Percentiles rank a stretch among this genome's conserved stretches.
These are phyloP conservation scores for Aristolochia fimbriata DNA, from an alignment of 164 flowering plant genomes.

Conservation along the genomic window DNA sequence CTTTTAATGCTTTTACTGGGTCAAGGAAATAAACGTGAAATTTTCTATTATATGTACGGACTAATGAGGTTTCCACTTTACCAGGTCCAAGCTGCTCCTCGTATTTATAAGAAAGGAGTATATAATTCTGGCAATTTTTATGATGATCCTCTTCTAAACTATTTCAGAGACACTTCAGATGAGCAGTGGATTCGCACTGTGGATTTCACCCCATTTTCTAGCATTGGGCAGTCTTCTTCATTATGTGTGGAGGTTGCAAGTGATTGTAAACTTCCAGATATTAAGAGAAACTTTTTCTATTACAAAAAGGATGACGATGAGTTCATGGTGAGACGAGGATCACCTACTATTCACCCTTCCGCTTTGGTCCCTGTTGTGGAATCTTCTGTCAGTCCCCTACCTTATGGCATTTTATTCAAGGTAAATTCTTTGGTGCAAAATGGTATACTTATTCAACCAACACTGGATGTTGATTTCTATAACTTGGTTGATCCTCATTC, in stretches of 20 bases:
- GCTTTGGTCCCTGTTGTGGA: slow-evolving; percentile 58
- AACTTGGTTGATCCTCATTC: slow-evolving; percentile 40
- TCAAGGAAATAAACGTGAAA: too few relatives aligned
- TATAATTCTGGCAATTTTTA: slow-evolving; percentile 8
- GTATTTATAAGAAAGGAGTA: slow-evolving; percentile 37
- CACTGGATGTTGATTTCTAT: slow-evolving; percentile 43
- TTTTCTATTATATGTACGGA: not conserved
- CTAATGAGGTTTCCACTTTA: not conserved
- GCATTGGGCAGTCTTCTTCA: slow-evolving; percentile 72
- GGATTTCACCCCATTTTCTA: slow-evolving; percentile 50
- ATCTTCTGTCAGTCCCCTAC: slow-evolving; percentile 39
- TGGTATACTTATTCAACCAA: slow-evolving; percentile 62
- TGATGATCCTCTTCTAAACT: slow-evolving; percentile 27
- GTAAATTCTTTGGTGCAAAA: slow-evolving; percentile 56
- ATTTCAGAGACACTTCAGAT: slow-evolving; percentile 32
- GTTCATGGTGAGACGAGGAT: slow-evolving; percentile 29
- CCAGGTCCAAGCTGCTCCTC: slow-evolving; percentile 63
- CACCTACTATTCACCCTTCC: slow-evolving; percentile 22
- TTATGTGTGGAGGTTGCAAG: slow-evolving; percentile 60
- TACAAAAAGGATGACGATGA: slow-evolving; percentile 32
- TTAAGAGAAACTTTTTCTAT: slow-evolving; percentile 31
- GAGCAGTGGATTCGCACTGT: slow-evolving; percentile 60
- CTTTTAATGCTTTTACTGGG: too few relatives aligned
- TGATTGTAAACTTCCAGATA: slow-evolving; percentile 31
- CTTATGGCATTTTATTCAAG: slow-evolving; percentile 57